phyloP scores from a whole-genome alignment of 148 eudicot species.

The Bassia scoparia region DNA sequence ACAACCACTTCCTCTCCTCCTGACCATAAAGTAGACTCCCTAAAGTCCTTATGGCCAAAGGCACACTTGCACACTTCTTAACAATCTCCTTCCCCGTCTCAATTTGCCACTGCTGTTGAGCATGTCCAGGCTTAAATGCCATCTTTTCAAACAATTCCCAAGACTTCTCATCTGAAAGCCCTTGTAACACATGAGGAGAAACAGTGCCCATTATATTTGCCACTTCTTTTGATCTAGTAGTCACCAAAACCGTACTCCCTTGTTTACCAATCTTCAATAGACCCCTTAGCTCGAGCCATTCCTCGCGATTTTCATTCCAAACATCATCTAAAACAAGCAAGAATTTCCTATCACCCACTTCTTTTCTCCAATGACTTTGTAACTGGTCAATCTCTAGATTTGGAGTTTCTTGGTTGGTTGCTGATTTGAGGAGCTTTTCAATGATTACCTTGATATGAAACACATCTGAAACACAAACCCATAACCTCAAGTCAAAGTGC shows the following conservation, averaged over 20 bases:
- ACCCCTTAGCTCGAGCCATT: conserved; percentile 1
- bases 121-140: conserved; percentile 21
- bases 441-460: background rate
- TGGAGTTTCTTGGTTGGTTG: background rate
- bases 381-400: conserved; percentile 12
- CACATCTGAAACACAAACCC: conserved; percentile 25
- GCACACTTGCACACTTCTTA: too few species aligned
- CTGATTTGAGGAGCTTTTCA: conserved; percentile 12
- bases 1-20: conserved; percentile 20
- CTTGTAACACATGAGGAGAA: background rate
- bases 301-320: conserved; percentile 12
- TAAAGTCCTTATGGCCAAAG: conserved; percentile 24
- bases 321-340: conserved; percentile 22
- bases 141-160: background rate
- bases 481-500: conserved; percentile 22
- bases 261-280: conserved; percentile 14
- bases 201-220: conserved; percentile 3
- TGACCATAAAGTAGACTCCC: conserved; percentile 20
- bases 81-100: conserved; percentile 15
- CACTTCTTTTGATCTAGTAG: conserved; percentile 18
- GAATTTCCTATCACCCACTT: conserved; percentile 9
- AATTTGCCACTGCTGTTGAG: background rate
- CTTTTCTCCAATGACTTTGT: background rate
- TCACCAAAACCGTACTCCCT: conserved; percentile 21
- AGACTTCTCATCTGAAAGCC: background rate